A percentile compares a stretch with the other conserved stretches of the same genome.
Evolutionary conservation across 2,329 filamentous ascomycete species (phyloP).

Genomic region (Diaporthe helianthi): DNA sequence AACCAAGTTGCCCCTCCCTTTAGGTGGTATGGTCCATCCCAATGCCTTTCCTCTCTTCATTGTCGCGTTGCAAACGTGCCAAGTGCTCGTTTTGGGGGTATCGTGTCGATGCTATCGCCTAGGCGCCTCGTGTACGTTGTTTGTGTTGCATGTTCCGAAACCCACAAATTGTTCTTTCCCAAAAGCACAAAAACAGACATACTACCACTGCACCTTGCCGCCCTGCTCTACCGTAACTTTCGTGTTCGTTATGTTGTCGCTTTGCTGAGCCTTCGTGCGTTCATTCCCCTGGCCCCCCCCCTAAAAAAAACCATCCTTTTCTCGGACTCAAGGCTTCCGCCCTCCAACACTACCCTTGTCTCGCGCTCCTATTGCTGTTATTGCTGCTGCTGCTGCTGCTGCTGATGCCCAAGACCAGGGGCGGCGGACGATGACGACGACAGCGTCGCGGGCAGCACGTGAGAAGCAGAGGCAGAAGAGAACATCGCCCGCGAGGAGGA

Average conservation of each 20-base stretch:
- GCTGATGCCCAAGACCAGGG: too few species aligned
- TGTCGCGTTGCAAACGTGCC: neutral
- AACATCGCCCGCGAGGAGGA: neutral
- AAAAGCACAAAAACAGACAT: neutral
- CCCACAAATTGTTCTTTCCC: neutral
- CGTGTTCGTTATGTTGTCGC: too few species aligned
- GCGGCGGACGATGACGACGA: neutral
- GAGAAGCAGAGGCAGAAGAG: neutral
- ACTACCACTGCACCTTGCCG: too few species aligned
- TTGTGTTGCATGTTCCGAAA: neutral
- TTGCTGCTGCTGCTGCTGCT: too few species aligned
- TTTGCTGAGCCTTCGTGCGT: too few species aligned
- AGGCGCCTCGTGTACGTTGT: slow-evolving; percentile 17
- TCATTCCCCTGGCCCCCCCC: too few species aligned
- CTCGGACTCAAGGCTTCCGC: neutral
- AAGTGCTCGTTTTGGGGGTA: neutral
- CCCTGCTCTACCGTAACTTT: neutral
- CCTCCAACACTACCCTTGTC: neutral
- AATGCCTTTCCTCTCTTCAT: neutral
- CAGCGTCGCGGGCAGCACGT: neutral
- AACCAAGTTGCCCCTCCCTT: neutral
- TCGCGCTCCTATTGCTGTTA: too few species aligned
- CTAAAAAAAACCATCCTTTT: too few species aligned
- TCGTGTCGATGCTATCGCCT: slow-evolving; percentile 14
- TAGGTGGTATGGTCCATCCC: neutral